Evolutionary conservation across 345 rosid species (phyloP), one percentile per base, ranked within the genome.

Genomic region (Eutrema yunnanense): DNA sequence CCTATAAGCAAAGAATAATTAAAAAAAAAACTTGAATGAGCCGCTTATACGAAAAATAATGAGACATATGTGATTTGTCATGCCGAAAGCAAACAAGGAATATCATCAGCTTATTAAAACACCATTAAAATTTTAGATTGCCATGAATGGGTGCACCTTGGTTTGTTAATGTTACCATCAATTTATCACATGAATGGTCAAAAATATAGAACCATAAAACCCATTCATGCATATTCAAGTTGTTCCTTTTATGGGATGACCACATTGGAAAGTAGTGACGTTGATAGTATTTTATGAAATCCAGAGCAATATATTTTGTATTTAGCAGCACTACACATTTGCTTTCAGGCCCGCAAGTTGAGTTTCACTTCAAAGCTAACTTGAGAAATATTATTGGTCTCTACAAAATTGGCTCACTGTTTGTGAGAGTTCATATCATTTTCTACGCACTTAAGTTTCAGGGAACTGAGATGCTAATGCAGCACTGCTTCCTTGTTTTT

Each of bases 391-490:
- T 16, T 32, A 44, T 55, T 48, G 5, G 30, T 11, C 12, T 26
- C 40, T n/a, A 49, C 16, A 8, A 47, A 70, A 30, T 59, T 61
- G 66, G 33, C 14, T 53, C 40, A 62, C 55, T 51, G 6, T 62
- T 52, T 72, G 55, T 72, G 54, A 72, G 34, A 41, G 69, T 62
- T 63, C 48, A 53, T 22, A 53, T 72, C 32, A 32, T 57, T 51
- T 36, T 43, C 38, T 33, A 62, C 3, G 6, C 44, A 54, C 40
- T 27, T 43, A 44, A 34, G 56, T 43, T 63, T 61, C 61, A 42
- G 22, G 49, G 49, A 73, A 55, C 33, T 64, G 49, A 55, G 40
- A 54, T 44, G 11, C 22, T 44, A 73, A 60, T 27, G 32, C 22
- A 33, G 14, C 5, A 6, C n/a, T 16, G 52, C 43, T 48, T 70